These are phyloP conservation scores for Blastomyces silverae DNA, from an alignment of 2,329 filamentous ascomycete species.

Conservation along the genomic window DNA sequence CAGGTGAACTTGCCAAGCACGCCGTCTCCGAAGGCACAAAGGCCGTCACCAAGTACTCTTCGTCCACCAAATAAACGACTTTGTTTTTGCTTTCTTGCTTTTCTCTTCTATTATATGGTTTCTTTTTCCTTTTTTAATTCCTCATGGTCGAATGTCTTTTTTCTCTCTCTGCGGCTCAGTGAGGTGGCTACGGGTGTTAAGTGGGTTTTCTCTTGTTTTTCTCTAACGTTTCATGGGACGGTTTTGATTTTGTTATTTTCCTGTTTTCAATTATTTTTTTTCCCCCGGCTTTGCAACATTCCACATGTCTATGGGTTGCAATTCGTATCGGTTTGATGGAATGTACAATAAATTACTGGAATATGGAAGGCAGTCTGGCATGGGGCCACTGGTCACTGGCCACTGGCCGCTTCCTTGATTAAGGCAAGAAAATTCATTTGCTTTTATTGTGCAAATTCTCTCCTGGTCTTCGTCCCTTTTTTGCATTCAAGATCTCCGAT, in stretches of 20 bases:
- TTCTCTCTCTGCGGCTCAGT: slow-evolving; percentile 33
- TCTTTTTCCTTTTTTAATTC: slow-evolving; percentile 34
- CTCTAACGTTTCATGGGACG: slow-evolving; percentile 46
- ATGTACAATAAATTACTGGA: slow-evolving; percentile 41
- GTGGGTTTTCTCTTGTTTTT: slow-evolving; percentile 29
- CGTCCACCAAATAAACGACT: slow-evolving; percentile 85
- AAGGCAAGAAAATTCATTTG: slow-evolving; percentile 26
- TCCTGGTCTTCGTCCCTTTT: neutral
- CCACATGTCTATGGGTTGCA: slow-evolving; percentile 38
- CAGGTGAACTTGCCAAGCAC: slow-evolving; percentile 98
- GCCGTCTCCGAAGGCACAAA: slow-evolving; percentile 99
- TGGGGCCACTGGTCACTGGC: slow-evolving; percentile 17
- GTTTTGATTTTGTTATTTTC: slow-evolving; percentile 38
- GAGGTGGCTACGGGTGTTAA: slow-evolving; percentile 28
- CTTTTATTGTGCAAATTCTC: slow-evolving; percentile 11
- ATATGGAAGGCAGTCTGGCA: slow-evolving; percentile 30
- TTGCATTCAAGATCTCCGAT: too few species aligned
- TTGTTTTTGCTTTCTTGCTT: slow-evolving; percentile 48
- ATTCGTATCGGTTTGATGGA: slow-evolving; percentile 33
- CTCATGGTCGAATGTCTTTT: slow-evolving; percentile 36
- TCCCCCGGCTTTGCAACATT: slow-evolving; percentile 18
- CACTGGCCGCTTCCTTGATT: slow-evolving; percentile 29
- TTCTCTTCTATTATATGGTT: slow-evolving; percentile 50
- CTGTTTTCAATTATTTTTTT: slow-evolving; percentile 32
- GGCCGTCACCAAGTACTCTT: slow-evolving; percentile 99